Evolutionary conservation across 2,329 filamentous ascomycete genomes (phyloP).

Genomic region (Penicillium corylophilum): DNA sequence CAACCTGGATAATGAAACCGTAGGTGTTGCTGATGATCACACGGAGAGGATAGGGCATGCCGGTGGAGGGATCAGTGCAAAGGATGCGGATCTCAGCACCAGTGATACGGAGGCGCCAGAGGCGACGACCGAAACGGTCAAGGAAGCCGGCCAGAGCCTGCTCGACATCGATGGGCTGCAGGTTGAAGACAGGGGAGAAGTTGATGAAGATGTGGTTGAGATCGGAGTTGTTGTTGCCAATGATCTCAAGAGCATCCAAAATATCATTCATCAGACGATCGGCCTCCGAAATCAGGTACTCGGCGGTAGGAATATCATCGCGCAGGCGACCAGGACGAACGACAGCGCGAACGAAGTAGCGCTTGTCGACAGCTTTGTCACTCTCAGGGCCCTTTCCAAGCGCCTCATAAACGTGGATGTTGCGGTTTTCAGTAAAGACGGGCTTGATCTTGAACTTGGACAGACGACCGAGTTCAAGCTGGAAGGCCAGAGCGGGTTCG

Average conservation of each 20-base stretch:
- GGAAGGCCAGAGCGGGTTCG: slow-evolving; percentile 95
- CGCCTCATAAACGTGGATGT: slow-evolving; percentile 98
- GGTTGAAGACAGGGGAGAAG: slow-evolving; percentile 94
- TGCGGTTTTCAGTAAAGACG: slow-evolving; percentile 98
- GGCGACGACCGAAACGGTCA: slow-evolving; percentile 90
- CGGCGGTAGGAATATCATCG: slow-evolving; percentile 96
- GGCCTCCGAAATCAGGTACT: slow-evolving; percentile 96
- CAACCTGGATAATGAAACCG: slow-evolving; percentile 94
- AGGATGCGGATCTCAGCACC: slow-evolving; percentile 98
- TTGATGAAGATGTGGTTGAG: slow-evolving; percentile 99
- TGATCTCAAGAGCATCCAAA: slow-evolving; percentile 94
- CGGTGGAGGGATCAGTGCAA: slow-evolving; percentile 84
- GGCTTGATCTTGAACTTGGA: slow-evolving; percentile 98
- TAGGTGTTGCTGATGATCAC: slow-evolving; percentile 98
- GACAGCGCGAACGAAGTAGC: slow-evolving; percentile 96
- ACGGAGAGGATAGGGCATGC: slow-evolving; percentile 84
- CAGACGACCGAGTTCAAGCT: slow-evolving; percentile 90
- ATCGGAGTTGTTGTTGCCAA: slow-evolving; percentile 98
- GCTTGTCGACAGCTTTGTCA: slow-evolving; percentile 69
- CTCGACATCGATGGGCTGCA: slow-evolving; percentile 85
- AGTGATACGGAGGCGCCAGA: slow-evolving; percentile 93
- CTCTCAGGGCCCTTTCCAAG: slow-evolving; percentile 91
- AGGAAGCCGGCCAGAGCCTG: slow-evolving; percentile 91
- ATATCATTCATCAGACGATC: slow-evolving; percentile 97
- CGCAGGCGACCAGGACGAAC: slow-evolving; percentile 91